A percentile compares a stretch with the other conserved stretches of the same genome.
Conservation (phyloP, 176 grass and related monocot genomes). For the Oryza rufipogon region DNA sequence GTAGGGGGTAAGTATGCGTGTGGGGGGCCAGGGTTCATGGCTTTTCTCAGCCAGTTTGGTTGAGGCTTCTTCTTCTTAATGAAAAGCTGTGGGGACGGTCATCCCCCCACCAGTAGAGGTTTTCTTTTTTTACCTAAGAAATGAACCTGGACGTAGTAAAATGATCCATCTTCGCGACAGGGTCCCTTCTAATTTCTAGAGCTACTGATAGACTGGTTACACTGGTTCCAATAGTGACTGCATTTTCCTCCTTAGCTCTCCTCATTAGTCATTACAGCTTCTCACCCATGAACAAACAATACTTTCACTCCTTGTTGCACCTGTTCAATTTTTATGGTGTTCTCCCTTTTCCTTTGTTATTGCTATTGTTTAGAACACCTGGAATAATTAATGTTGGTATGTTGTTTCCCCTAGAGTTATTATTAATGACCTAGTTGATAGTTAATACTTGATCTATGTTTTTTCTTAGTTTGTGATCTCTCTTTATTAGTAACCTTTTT, state of each 20-base stretch:
- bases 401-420: not conserved
- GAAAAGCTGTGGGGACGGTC: too few relatives aligned
- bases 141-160: not conserved
- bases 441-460: not conserved
- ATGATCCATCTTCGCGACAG: not conserved
- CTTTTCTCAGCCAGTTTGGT: too few relatives aligned
- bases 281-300: constrained; percentile 12
- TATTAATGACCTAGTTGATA: not conserved
- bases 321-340: not conserved
- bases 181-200: constrained; percentile 12
- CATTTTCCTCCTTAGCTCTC: constrained; percentile 9
- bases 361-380: not conserved
- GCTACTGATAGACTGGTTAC: not conserved
- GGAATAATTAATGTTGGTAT: not conserved
- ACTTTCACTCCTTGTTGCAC: not conserved
- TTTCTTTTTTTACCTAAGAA: not conserved
- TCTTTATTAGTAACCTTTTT: not conserved
- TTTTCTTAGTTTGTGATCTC: not conserved
- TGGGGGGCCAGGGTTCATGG: too few relatives aligned
- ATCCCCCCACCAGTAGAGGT: too few relatives aligned
- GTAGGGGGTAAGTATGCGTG: too few relatives aligned
- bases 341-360: not conserved
- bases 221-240: not conserved
- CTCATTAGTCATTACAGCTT: not conserved
- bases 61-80: too few relatives aligned